These are phyloP conservation scores for Paraphaeosphaeria sporulosa DNA, from an alignment of 2,329 filamentous ascomycete species.

Conservation along the genomic window DNA sequence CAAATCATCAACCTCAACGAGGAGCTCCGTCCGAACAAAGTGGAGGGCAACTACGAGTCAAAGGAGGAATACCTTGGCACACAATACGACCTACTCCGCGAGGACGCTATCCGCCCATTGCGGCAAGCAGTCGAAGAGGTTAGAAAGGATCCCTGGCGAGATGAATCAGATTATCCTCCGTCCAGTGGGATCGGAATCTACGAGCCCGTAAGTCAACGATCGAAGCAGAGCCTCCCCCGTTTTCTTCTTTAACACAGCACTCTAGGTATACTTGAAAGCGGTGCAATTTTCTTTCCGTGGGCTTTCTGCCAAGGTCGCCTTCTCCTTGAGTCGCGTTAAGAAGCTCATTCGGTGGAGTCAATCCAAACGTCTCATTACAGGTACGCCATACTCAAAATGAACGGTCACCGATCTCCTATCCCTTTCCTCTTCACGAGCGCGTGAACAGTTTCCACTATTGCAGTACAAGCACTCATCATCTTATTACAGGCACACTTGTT, in stretches of 20 bases:
- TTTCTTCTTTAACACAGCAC: conserved; percentile 2
- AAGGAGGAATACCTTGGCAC: conserved; percentile 73
- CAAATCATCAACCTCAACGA: conserved; percentile 32
- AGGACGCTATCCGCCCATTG: conserved; percentile 75
- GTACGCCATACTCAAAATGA: too few relatives aligned
- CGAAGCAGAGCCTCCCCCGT: neutral
- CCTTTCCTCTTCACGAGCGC: too few relatives aligned
- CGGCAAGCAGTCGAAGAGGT: conserved; percentile 70
- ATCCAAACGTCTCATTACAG: conserved; percentile 64
- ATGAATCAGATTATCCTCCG: conserved; percentile 60
- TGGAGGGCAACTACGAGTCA: conserved; percentile 63
- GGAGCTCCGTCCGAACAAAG: conserved; percentile 36
- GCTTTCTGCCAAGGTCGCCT: conserved; percentile 71
- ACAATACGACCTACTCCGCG: conserved; percentile 78
- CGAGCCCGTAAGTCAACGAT: conserved; percentile 36
- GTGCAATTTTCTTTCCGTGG: conserved; percentile 70
- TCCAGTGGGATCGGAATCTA: conserved; percentile 47
- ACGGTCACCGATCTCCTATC: too few relatives aligned
- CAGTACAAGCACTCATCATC: conserved; percentile 36
- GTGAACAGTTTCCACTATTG: too few relatives aligned
- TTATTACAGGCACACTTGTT: conserved; percentile 63
- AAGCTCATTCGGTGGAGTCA: conserved; percentile 74
- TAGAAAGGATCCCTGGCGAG: conserved; percentile 59
- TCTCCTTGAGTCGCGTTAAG: conserved; percentile 71
- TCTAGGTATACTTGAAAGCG: conserved; percentile 70